phyloP scores from a whole-genome alignment of 1,139 yeast species.

The Yarrowia galli region DNA sequence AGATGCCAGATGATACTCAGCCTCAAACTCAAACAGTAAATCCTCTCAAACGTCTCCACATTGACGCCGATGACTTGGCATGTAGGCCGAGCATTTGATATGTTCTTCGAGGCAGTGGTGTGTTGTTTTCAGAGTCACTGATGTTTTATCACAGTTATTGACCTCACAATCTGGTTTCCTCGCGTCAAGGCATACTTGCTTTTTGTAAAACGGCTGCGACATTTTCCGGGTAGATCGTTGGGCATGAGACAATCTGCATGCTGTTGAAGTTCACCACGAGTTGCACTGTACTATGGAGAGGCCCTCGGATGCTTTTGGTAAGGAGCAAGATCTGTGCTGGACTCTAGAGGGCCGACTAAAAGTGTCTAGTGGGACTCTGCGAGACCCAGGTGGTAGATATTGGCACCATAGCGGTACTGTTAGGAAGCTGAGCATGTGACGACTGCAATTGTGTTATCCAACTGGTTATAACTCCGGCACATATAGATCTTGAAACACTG shows the following conservation, averaged over 20 bases:
- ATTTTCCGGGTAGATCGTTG: slow-evolving; percentile 21
- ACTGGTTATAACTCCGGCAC: too few species aligned
- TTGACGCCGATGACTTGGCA: background rate
- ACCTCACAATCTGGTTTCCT: background rate
- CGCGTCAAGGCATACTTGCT: background rate
- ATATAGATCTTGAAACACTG: too few species aligned
- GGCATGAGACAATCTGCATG: background rate
- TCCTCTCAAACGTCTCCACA: background rate
- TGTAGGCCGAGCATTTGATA: background rate
- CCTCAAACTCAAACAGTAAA: slow-evolving; percentile 17
- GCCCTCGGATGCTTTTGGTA: too few species aligned
- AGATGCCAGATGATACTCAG: background rate
- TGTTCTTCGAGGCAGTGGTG: background rate
- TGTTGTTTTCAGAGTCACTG: background rate
- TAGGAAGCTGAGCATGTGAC: too few species aligned
- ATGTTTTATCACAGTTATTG: too few species aligned
- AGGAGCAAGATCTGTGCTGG: too few species aligned
- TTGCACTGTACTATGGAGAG: background rate
- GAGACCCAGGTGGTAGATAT: too few species aligned
- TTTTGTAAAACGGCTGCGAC: slow-evolving; percentile 24
- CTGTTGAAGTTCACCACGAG: background rate
- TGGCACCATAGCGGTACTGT: too few species aligned
- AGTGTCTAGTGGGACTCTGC: too few species aligned
- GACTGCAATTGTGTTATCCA: too few species aligned
- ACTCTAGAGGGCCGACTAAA: too few species aligned